Evolutionary conservation across 78 protist genomes (phyloP), one percentile per base, ranked within the genome.

Genomic region (Neovahlkampfia damariscottae): DNA sequence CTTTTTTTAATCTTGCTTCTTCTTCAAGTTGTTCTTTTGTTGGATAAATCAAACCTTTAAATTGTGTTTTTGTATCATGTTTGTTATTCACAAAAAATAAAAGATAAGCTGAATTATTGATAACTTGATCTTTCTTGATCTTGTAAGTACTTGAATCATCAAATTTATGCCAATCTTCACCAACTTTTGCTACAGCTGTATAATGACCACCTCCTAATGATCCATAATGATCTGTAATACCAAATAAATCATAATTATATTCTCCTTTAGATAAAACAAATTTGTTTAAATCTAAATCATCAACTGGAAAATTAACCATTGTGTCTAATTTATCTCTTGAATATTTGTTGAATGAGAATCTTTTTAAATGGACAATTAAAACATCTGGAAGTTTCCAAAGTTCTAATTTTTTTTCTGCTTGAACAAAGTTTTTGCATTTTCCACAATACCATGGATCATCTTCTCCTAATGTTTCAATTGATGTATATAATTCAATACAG

Each of bases 181-280:
- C 81, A 10, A 62, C 67, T 29, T 38, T 58, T 31, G 92, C 91
- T 38, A 34, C 81, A 6, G 98, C 97, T 4, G 91, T 93, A 88
- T 95, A 95, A 77, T 95, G 98, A 19, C 98, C 98, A 19, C 92
- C 91, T 34, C 87, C 87, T 7, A 84, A 0, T 3, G 82, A 36
- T 41, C 98, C 98, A 31, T n/a, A 82, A 82, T 95, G 98, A 40
- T 93, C 86, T 62, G 87, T 82, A 0, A 91, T 93, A 3, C 93
- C 96, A 38, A 38, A 83, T 9, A 95, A 80, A 9, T 89, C 93
- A 40, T 93, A 95, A 32, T 81, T 59, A 40, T 84, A 67, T 28
- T 40, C 82, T 70, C 34, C 8, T 9, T 71, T 35, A 28, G 8
- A 70, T 9, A 28, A 62, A 34, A 73, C 75, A 67, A 39, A 77